These are phyloP conservation scores for Starmerella geochares DNA, from an alignment of 805 yeast genomes.

Conservation along the genomic window DNA sequence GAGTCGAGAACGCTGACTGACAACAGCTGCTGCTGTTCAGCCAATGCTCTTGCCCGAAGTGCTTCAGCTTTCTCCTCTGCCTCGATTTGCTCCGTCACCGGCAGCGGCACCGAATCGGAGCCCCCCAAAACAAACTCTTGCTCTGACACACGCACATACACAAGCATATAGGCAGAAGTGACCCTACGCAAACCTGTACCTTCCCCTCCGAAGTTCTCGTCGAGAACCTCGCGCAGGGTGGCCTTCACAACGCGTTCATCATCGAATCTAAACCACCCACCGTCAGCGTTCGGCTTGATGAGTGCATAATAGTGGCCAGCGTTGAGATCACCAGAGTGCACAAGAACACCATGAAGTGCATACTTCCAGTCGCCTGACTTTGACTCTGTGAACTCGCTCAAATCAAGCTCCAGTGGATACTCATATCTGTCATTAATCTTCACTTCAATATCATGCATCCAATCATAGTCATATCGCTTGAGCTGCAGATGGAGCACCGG, in stretches of 20 bases:
- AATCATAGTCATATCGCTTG: conserved; percentile 90
- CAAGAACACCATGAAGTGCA: conserved; percentile 83
- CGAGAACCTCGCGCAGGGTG: conserved; percentile 73
- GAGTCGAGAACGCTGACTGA: conserved; percentile 10
- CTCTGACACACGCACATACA: conserved; percentile 63
- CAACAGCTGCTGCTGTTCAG: conserved; percentile 46
- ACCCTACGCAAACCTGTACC: conserved; percentile 50
- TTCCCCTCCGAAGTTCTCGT: conserved; percentile 81
- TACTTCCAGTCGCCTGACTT: conserved; percentile 57
- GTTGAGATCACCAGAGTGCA: conserved; percentile 90
- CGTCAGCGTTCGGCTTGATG: conserved; percentile 61
- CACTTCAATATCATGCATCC: conserved; percentile 73
- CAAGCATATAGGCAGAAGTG: conserved; percentile 95
- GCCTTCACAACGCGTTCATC: conserved; percentile 91
- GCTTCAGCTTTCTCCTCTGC: conserved; percentile 52
- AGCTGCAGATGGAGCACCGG: conserved; percentile 87
- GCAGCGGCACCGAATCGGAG: conserved; percentile 50
- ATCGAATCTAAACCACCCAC: conserved; percentile 77
- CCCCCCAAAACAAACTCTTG: conserved; percentile 44
- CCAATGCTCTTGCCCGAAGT: conserved; percentile 45
- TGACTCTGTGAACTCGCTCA: conserved; percentile 61
- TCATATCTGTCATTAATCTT: conserved; percentile 89
- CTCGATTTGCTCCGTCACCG: conserved; percentile 56
- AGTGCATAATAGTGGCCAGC: conserved; percentile 95
- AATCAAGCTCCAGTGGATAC: conserved; percentile 72